Conservation (phyloP, 2,329 filamentous ascomycete species). For the Akanthomyces muscarius region DNA sequence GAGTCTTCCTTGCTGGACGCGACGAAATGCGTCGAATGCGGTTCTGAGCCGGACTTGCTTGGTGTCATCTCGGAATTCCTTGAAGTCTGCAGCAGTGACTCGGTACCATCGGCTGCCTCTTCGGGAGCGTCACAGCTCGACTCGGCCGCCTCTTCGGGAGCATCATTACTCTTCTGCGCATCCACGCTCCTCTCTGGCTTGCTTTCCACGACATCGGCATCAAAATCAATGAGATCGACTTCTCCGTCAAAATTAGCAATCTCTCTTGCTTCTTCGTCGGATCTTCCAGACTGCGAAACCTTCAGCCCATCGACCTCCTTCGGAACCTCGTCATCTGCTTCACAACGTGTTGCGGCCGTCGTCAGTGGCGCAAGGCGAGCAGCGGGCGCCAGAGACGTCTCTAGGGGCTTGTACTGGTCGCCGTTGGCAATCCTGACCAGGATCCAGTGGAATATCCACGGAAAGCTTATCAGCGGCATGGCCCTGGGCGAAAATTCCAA, state of each 20-base stretch:
- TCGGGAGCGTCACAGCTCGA: background rate
- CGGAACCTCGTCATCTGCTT: background rate
- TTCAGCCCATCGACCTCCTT: no score
- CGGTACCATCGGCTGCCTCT: background rate
- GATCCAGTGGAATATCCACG: constrained; percentile 79
- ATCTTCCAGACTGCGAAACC: background rate
- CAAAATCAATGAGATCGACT: background rate
- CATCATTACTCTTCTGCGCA: no score
- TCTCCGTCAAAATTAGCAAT: background rate
- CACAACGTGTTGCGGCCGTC: background rate
- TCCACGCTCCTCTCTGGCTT: background rate
- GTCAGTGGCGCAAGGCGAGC: background rate
- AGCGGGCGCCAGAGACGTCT: background rate
- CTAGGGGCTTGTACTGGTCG: constrained; percentile 21
- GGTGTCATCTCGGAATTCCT: background rate
- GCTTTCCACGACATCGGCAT: background rate
- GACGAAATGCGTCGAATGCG: background rate
- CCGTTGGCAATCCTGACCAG: constrained; percentile 32
- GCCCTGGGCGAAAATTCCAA: constrained; percentile 18
- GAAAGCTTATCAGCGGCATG: constrained; percentile 81
- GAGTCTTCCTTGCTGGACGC: background rate
- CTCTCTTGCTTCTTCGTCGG: no score
- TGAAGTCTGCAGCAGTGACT: no score
- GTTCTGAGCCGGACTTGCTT: background rate
- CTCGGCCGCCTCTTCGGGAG: no score